Percentiles rank a stretch among this genome's conserved stretches.
Conservation (phyloP, 257 asterid genomes). For the Handroanthus guayacan region DNA sequence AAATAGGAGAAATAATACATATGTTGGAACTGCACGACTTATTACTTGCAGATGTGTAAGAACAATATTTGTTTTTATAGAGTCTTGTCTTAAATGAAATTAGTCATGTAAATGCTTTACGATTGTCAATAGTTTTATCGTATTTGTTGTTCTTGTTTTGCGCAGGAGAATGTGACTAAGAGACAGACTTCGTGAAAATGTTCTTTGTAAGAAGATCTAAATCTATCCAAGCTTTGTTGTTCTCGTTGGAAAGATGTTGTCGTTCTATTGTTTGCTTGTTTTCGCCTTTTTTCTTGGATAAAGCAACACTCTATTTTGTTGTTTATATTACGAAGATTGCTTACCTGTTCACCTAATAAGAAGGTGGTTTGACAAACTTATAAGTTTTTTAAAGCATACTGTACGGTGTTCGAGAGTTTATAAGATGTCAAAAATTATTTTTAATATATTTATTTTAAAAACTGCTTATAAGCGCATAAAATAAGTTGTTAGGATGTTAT, state of each 20-base stretch:
- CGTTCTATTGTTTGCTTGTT: not conserved
- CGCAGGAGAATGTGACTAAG: slow-evolving; percentile 40
- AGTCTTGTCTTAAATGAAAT: not conserved
- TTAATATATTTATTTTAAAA: too few species aligned
- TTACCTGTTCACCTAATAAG: too few species aligned
- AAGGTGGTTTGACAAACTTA: too few species aligned
- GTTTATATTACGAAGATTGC: too few species aligned
- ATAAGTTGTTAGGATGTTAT: too few species aligned
- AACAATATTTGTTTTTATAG: not conserved
- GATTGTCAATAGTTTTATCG: not conserved
- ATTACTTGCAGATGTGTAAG: slow-evolving; percentile 59
- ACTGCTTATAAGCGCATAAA: too few species aligned
- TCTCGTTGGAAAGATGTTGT: not conserved
- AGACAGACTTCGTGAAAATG: slow-evolving; percentile 29
- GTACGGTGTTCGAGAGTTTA: too few species aligned
- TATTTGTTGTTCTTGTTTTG: not conserved
- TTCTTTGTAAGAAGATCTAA: slow-evolving; percentile 26
- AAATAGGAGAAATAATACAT: slow-evolving; percentile 55
- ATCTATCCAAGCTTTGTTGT: not conserved
- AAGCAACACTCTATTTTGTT: not conserved
- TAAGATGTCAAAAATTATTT: too few species aligned
- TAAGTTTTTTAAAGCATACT: too few species aligned
- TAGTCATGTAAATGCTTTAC: too few species aligned
- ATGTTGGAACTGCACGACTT: slow-evolving; percentile 65
- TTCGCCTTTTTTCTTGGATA: not conserved